These are phyloP conservation scores for Ricinus communis DNA, from an alignment of 345 rosid genomes.

Conservation along the genomic window DNA sequence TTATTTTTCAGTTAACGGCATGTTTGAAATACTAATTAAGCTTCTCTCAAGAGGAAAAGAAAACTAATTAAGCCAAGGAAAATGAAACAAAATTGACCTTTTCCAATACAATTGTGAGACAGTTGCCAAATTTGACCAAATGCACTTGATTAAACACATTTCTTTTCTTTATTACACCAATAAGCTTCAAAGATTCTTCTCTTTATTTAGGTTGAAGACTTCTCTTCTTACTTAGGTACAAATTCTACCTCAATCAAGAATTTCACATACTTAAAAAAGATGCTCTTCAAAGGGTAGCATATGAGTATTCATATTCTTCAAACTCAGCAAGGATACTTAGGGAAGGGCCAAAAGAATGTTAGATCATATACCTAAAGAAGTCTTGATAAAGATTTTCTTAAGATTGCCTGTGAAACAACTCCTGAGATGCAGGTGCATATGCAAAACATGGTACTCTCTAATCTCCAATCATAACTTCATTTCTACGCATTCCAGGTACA, in stretches of 20 bases:
- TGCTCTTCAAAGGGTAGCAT: not conserved
- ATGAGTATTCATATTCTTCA: not conserved
- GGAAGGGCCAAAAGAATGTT: not conserved
- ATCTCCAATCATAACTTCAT: conserved; percentile 12
- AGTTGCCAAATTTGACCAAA: conserved; percentile 5
- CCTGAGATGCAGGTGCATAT: conserved; percentile 1
- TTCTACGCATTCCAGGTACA: conserved; percentile 8
- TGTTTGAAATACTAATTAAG: too few species aligned
- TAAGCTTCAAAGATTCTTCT: not conserved
- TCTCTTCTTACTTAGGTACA: not conserved
- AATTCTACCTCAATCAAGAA: not conserved
- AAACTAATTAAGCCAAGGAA: too few species aligned
- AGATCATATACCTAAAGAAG: conserved; percentile 11
- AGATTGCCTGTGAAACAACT: conserved; percentile 14
- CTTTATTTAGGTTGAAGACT: not conserved
- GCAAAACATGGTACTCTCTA: conserved; percentile 17
- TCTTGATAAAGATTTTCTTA: conserved; percentile 5
- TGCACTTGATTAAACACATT: not conserved
- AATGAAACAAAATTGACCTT: not conserved
- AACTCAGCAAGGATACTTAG: not conserved
- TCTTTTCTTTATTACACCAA: not conserved
- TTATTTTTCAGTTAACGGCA: too few species aligned
- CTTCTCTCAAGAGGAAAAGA: too few species aligned
- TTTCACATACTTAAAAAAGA: not conserved
- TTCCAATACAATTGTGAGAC: not conserved